A percentile compares a stretch with the other conserved stretches of the same genome.
phyloP scores from a whole-genome alignment of 306 rosid species.

The Sicyos edulis region DNA sequence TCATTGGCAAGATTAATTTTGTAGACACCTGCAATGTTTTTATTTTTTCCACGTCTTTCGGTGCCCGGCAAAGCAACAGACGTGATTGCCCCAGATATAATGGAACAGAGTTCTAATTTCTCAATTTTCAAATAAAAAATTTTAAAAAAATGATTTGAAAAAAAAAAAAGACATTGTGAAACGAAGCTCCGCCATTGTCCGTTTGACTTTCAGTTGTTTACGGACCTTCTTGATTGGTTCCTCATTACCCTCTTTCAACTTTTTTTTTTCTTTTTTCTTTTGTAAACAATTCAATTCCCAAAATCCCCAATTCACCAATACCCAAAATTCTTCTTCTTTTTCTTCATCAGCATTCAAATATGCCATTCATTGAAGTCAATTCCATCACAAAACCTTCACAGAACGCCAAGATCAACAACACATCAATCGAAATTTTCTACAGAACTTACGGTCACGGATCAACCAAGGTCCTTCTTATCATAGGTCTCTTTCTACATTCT shows the following conservation, averaged over 20 bases:
- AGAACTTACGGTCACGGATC: conserved; percentile 69
- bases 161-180: background rate
- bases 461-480: conserved; percentile 86
- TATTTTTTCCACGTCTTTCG: no score
- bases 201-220: background rate
- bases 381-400: background rate
- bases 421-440: conserved; percentile 48
- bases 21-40: no score
- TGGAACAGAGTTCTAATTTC: no score
- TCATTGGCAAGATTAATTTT: no score
- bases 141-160: no score
- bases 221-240: background rate
- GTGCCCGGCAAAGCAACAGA: no score
- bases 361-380: conserved; percentile 40
- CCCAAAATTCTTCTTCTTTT: background rate
- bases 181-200: background rate
- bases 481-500: conserved; percentile 37
- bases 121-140: no score
- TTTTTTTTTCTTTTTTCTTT: background rate
- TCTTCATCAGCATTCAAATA: conserved; percentile 12
- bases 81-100: no score
- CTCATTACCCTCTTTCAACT: background rate
- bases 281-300: background rate
- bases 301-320: conserved; percentile 15
- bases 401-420: conserved; percentile 35